Evolutionary conservation across 129 eudicot genomes (phyloP).

Genomic region (Artemisia annua): DNA sequence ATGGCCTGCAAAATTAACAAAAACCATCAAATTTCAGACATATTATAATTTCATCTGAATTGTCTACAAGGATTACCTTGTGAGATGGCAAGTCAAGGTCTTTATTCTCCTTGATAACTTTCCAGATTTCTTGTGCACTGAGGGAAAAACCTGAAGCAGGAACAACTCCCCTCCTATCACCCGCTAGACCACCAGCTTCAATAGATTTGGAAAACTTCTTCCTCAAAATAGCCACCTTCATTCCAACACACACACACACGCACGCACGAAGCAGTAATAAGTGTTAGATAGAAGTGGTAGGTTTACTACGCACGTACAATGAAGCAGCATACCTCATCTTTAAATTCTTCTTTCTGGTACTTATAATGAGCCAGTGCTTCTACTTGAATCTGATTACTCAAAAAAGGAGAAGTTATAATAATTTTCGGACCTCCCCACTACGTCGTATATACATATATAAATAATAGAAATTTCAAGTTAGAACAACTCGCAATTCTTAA

Average conservation of each 20-base stretch:
- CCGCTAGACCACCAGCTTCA: conserved; percentile 74
- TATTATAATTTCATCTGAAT: not conserved
- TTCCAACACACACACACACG: conserved; percentile 9
- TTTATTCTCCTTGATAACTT: conserved; percentile 71
- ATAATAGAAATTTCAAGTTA: too few relatives aligned
- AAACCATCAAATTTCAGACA: not conserved
- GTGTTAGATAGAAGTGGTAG: too few relatives aligned
- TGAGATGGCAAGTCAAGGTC: conserved; percentile 84
- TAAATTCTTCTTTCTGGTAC: conserved; percentile 95
- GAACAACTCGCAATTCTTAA: too few relatives aligned
- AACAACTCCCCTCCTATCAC: conserved; percentile 68
- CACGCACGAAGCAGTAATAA: not conserved
- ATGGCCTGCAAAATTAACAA: not conserved
- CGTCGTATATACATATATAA: too few relatives aligned
- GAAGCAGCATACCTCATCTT: conserved; percentile 67
- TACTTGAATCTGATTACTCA: conserved; percentile 74
- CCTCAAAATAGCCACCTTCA: conserved; percentile 60
- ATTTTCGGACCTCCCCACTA: too few relatives aligned
- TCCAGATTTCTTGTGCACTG: conserved; percentile 73
- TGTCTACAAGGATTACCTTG: conserved; percentile 37
- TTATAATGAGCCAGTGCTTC: conserved; percentile 90
- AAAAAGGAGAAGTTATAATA: conserved; percentile 20
- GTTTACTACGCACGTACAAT: not conserved
- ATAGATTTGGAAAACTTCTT: conserved; percentile 54
- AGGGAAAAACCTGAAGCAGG: conserved; percentile 79